phyloP scores from a whole-genome alignment of 257 asterid genomes.

The Solanum dulcamara region DNA sequence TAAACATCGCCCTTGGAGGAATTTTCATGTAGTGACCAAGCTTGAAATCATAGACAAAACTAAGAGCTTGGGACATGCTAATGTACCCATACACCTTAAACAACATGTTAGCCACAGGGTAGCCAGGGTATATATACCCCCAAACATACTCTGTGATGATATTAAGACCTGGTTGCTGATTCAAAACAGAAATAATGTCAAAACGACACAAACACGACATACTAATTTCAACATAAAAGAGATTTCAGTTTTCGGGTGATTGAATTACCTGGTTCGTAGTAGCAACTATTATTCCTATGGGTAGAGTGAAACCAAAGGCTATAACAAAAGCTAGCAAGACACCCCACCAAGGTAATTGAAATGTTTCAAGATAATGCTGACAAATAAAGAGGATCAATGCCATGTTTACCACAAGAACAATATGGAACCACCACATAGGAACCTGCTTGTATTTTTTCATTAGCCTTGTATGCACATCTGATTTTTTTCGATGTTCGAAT shows the following conservation, averaged over 20 bases:
- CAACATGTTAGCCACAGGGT: slow-evolving; percentile 53
- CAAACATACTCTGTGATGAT: slow-evolving; percentile 43
- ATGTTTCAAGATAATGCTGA: slow-evolving; percentile 3
- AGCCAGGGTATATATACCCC: slow-evolving; percentile 42
- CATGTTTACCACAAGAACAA: slow-evolving; percentile 23
- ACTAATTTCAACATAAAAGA: not conserved
- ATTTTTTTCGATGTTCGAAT: slow-evolving; percentile 4
- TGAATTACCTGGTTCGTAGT: slow-evolving; percentile 46
- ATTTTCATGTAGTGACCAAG: slow-evolving; percentile 70
- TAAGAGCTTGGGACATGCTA: slow-evolving; percentile 50
- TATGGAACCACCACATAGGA: slow-evolving; percentile 45
- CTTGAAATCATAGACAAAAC: slow-evolving; percentile 43
- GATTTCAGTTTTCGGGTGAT: not conserved
- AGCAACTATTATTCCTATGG: slow-evolving; percentile 41
- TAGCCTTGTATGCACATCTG: slow-evolving; percentile 38
- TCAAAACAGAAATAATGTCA: not conserved
- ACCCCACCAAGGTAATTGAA: slow-evolving; percentile 65
- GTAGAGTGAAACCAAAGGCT: slow-evolving; percentile 42
- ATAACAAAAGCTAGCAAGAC: slow-evolving; percentile 34
- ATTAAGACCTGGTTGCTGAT: slow-evolving; percentile 41
- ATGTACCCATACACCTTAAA: slow-evolving; percentile 58
- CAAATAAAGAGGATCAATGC: slow-evolving; percentile 18
- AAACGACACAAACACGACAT: not conserved
- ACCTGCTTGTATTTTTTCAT: slow-evolving; percentile 38
- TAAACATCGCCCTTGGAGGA: slow-evolving; percentile 62